Evolutionary conservation across 495 filamentous ascomycete genomes (phyloP).

Genomic region (Hypoxylon cercidicola): DNA sequence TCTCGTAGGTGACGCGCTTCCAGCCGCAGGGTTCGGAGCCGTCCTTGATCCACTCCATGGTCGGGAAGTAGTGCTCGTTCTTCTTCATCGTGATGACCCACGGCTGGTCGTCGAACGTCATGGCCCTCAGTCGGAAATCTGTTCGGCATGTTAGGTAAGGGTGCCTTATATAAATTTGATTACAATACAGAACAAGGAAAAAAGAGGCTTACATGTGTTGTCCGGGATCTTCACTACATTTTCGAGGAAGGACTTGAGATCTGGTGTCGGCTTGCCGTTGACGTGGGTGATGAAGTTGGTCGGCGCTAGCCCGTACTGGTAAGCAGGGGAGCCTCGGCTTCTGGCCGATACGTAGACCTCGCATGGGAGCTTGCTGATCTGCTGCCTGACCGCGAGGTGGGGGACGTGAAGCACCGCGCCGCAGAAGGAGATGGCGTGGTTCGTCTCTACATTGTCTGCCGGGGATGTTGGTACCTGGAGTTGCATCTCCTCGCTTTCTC

Average conservation of each 20-base stretch:
- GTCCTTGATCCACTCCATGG: conserved; percentile 87
- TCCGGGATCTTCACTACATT: conserved; percentile 89
- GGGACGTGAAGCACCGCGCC: conserved; percentile 92
- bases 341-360: conserved; percentile 95
- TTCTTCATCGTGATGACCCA: conserved; percentile 99
- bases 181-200: no score
- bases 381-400: conserved; percentile 95
- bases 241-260: conserved; percentile 80
- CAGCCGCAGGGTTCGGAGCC: conserved; percentile 69
- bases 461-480: conserved; percentile 86
- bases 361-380: conserved; percentile 94
- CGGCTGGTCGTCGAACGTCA: conserved; percentile 97
- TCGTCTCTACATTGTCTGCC: conserved; percentile 91
- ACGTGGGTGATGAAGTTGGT: conserved; percentile 98
- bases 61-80: conserved; percentile 98
- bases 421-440: conserved; percentile 91
- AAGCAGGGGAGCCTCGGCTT: conserved; percentile 85
- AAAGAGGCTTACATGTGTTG: conserved; percentile 75
- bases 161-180: background rate
- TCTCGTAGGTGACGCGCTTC: conserved; percentile 77
- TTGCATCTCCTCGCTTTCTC: conserved; percentile 80
- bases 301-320: conserved; percentile 90
- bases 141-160: conserved; percentile 22
- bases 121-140: conserved; percentile 91
- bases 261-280: conserved; percentile 84